Evolutionary conservation across 768 basidiomycete species (phyloP).

Genomic region (Infundibulicybe gibba): DNA sequence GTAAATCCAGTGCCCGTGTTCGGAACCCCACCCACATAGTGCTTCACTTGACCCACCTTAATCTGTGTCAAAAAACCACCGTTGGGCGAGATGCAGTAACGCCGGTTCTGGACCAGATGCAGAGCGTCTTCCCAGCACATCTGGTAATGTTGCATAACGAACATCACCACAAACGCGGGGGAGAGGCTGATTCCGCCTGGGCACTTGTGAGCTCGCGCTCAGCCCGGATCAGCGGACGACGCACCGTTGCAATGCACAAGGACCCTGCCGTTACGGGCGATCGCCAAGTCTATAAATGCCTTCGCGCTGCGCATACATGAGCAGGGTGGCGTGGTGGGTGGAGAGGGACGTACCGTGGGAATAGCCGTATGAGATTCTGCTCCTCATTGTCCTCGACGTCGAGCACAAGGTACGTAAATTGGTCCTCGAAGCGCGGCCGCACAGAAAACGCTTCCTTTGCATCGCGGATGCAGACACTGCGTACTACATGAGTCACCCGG

Average conservation of each 20-base stretch:
- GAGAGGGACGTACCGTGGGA: constrained; percentile 61
- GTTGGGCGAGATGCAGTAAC: constrained; percentile 93
- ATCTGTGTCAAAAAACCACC: constrained; percentile 90
- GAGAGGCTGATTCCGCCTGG: constrained; percentile 85
- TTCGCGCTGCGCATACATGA: constrained; percentile 52
- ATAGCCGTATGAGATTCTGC: constrained; percentile 89
- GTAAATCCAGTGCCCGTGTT: constrained; percentile 2
- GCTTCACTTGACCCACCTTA: constrained; percentile 48
- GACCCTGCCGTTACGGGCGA: constrained; percentile 62
- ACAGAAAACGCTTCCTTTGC: constrained; percentile 90
- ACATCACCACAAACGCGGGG: constrained; percentile 90
- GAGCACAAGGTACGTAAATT: constrained; percentile 74
- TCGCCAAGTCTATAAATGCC: constrained; percentile 68
- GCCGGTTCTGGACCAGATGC: constrained; percentile 83
- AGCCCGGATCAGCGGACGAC: constrained; percentile 9
- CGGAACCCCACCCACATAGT: not conserved
- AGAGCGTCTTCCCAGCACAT: constrained; percentile 87
- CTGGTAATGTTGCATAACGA: constrained; percentile 82
- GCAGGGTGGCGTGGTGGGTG: not conserved
- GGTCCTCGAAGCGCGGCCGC: constrained; percentile 75
- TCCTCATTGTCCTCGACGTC: constrained; percentile 93
- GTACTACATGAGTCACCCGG: constrained; percentile 11
- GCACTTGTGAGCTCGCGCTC: not conserved
- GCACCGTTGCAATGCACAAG: constrained; percentile 88
- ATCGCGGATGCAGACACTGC: constrained; percentile 85